These are phyloP conservation scores for Phytophthora constricta DNA, from an alignment of 352 stramenopile species.

Conservation along the genomic window DNA sequence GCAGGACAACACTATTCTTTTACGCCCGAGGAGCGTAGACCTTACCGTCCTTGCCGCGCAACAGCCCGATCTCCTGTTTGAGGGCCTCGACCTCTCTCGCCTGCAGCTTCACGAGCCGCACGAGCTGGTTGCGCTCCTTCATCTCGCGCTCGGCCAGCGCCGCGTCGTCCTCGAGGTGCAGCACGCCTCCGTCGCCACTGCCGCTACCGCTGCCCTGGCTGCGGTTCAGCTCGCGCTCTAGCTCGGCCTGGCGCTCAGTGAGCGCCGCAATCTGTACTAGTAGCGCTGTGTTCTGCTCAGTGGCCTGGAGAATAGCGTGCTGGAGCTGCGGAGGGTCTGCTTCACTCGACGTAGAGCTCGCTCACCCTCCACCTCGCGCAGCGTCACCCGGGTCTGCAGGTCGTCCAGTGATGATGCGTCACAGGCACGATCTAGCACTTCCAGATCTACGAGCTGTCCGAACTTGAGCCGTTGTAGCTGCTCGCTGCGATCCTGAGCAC, in stretches of 20 bases:
- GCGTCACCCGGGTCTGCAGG: constrained; percentile 71
- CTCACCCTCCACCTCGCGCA: constrained; percentile 80
- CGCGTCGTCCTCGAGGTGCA: constrained; percentile 52
- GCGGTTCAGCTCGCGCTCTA: constrained; percentile 91
- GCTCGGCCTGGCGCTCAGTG: constrained; percentile 73
- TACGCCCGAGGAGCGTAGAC: constrained; percentile 60
- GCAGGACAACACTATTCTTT: no score
- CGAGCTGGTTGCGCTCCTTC: constrained; percentile 89
- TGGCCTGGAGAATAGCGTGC: constrained; percentile 79
- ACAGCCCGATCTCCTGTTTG: constrained; percentile 88
- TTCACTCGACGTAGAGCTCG: constrained; percentile 50
- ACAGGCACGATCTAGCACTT: constrained; percentile 88
- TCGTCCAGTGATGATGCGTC: constrained; percentile 75
- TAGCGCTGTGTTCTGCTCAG: constrained; percentile 84
- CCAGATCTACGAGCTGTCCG: constrained; percentile 83
- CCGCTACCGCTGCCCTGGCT: constrained; percentile 32
- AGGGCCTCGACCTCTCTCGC: constrained; percentile 91
- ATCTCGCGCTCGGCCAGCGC: constrained; percentile 71
- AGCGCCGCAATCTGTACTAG: constrained; percentile 81
- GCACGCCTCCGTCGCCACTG: constrained; percentile 45
- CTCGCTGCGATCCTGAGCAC: constrained; percentile 70
- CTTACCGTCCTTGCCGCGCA: constrained; percentile 86
- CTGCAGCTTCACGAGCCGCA: constrained; percentile 92
- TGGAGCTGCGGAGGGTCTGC: constrained; percentile 66
- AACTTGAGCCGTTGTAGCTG: constrained; percentile 88